Conservation (phyloP, 768 basidiomycete species). For the Dioszegia hungarica region DNA sequence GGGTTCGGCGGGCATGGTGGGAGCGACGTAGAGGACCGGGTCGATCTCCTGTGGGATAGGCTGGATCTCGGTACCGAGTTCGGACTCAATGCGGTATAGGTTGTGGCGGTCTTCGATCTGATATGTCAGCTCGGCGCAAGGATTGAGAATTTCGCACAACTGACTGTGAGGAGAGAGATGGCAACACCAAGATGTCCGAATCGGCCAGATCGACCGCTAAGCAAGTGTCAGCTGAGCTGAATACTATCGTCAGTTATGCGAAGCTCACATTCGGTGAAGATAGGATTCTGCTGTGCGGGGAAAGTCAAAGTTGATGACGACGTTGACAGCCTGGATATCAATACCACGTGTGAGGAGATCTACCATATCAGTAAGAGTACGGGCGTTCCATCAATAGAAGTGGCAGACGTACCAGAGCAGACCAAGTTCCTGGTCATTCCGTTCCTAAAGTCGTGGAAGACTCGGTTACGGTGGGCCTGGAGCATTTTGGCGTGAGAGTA, state of each 20-base stretch:
- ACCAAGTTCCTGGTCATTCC: slow-evolving; percentile 98
- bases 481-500: slow-evolving; percentile 99
- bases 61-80: slow-evolving; percentile 95
- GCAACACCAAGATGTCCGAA: slow-evolving; percentile 96
- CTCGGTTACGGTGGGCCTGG: slow-evolving; percentile 95
- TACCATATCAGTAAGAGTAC: neutral
- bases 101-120: slow-evolving; percentile 93
- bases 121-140: neutral
- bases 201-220: slow-evolving; percentile 82
- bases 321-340: slow-evolving; percentile 99
- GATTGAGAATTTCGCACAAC: neutral
- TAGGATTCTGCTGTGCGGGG: slow-evolving; percentile 99
- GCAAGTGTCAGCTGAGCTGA: slow-evolving; percentile 1
- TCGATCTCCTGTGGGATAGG: slow-evolving; percentile 91
- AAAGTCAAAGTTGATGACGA: slow-evolving; percentile 99
- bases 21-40: slow-evolving; percentile 86
- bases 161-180: slow-evolving; percentile 83
- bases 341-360: slow-evolving; percentile 98
- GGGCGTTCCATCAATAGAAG: neutral
- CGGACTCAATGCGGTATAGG: slow-evolving; percentile 95
- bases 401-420: slow-evolving; percentile 57
- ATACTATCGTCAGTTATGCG: neutral
- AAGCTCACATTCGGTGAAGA: slow-evolving; percentile 73
- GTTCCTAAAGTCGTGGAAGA: slow-evolving; percentile 99
- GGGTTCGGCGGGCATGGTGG: slow-evolving; percentile 49